A percentile compares a stretch with the other conserved stretches of the same genome.
phyloP scores from a whole-genome alignment of 2,329 filamentous ascomycete species.

The Penicillium sp. region DNA sequence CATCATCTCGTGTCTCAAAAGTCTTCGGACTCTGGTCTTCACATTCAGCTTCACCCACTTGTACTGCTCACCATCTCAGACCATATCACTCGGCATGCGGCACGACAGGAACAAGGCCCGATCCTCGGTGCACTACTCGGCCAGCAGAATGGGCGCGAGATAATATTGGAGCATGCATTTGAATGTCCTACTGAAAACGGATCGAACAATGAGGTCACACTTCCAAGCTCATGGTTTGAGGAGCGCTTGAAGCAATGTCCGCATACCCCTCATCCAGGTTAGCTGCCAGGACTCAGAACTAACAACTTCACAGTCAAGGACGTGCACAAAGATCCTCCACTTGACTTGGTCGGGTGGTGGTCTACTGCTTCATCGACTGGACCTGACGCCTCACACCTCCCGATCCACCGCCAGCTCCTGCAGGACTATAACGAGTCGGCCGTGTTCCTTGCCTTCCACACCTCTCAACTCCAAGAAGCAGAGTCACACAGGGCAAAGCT shows the following conservation, averaged over 20 bases:
- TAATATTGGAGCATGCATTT: slow-evolving; percentile 90
- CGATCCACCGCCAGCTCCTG: slow-evolving; percentile 73
- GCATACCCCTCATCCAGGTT: slow-evolving; percentile 25
- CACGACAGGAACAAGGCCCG: slow-evolving; percentile 68
- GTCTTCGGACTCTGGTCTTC: slow-evolving; percentile 66
- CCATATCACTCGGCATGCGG: slow-evolving; percentile 84
- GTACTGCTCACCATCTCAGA: slow-evolving; percentile 95
- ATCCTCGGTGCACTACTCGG: slow-evolving; percentile 84
- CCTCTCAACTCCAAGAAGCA: slow-evolving; percentile 50
- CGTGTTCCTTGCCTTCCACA: slow-evolving; percentile 83
- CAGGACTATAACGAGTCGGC: slow-evolving; percentile 73
- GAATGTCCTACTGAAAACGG: slow-evolving; percentile 60
- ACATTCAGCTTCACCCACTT: slow-evolving; percentile 82
- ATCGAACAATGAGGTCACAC: slow-evolving; percentile 52
- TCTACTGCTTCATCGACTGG: slow-evolving; percentile 68
- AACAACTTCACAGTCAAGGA: slow-evolving; percentile 62
- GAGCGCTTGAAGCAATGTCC: slow-evolving; percentile 77
- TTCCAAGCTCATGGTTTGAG: slow-evolving; percentile 68
- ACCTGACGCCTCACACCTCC: slow-evolving; percentile 60
- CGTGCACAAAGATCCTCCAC: slow-evolving; percentile 75
- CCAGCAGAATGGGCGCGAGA: slow-evolving; percentile 81
- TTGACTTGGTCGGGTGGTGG: slow-evolving; percentile 91
- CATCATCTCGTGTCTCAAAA: slow-evolving; percentile 62
- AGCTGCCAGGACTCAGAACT: not conserved
- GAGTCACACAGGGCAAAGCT: slow-evolving; percentile 67